Evolutionary conservation across 2,329 filamentous ascomycete genomes (phyloP).

Genomic region (Alternaria brassicicola): DNA sequence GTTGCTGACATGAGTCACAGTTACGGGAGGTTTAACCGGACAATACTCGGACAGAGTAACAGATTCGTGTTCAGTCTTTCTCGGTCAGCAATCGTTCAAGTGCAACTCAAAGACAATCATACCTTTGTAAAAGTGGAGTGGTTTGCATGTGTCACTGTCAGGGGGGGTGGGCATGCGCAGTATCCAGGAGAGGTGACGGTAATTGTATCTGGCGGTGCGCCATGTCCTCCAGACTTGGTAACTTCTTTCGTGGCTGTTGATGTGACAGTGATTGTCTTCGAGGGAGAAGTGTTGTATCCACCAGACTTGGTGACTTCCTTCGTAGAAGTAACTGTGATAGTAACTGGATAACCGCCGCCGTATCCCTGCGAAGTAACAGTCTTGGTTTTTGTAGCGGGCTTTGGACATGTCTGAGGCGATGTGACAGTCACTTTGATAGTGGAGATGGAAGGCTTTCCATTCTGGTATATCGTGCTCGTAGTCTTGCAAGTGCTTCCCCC

Average conservation of each 20-base stretch:
- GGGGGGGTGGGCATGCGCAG: background rate
- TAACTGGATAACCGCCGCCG: background rate
- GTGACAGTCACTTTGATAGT: constrained; percentile 19
- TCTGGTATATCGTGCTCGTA: constrained; percentile 5
- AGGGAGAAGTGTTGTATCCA: background rate
- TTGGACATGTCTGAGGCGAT: constrained; percentile 8
- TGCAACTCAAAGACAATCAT: background rate
- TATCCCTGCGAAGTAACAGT: background rate
- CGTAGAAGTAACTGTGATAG: background rate
- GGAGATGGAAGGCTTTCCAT: constrained; percentile 9
- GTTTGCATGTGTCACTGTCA: constrained; percentile 1
- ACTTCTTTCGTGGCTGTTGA: background rate
- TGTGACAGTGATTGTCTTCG: background rate
- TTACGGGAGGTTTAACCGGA: background rate
- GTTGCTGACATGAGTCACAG: constrained; percentile 7
- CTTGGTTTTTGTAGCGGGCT: background rate
- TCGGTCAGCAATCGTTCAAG: background rate
- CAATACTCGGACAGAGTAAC: background rate
- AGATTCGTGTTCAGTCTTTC: background rate
- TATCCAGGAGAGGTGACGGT: background rate
- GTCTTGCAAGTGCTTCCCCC: constrained; percentile 6
- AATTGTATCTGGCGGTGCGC: background rate
- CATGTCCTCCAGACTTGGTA: background rate
- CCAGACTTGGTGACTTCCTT: background rate
- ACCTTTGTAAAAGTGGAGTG: constrained; percentile 1